Base-by-base conservation (phyloP, 2,329 filamentous ascomycete species). In the Venturia pyrina region DNA sequence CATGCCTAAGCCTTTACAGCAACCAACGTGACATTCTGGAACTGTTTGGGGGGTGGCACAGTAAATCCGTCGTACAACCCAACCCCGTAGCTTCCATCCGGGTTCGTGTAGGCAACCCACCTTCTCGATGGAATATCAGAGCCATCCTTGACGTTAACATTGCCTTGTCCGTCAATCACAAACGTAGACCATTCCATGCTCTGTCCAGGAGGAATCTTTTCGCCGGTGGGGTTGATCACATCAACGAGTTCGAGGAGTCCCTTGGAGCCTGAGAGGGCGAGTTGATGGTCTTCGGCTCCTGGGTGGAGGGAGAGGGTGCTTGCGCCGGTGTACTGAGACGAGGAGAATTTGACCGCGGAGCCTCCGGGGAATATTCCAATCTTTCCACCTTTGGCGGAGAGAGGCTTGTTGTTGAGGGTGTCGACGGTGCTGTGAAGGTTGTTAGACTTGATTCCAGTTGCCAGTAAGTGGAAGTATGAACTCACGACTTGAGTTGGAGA, bases 161-260 rank as follows among this genome's bases (percentile, higher is more conserved):
- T 68, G 32, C 63, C 63, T 24, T 71, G 70, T 44, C 68, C 69
- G 37, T 73, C 70, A 62, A 69, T 69, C 1, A 72, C 73, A 65
- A 74, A 74, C 1, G 71, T 72, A 19, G 69, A 70, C 72, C 72
- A 73, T 62, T 74, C 72, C 68, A 73, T 72, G 64, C 71, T 50
- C 62, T 70, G 68, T 19, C 73, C 71, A 17, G 63, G 66, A 6
- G 71, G 71, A 64, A 74, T 73, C 15, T 15, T 70, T 21, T 56
- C 66, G 2, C 61, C 64, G 24, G 62, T 68, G 15, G 72, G 72
- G 40, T 69, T 73, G 11, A 69, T 70, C 5, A 70, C 69, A 62
- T 73, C 72, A 19, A 72, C 67, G 34, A 72, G 37, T 44, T 72
- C 71, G 15, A 73, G 66, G 19, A 74, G 68, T 11, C 71, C 70